Base-by-base conservation (phyloP, 2,329 filamentous ascomycete genomes). In the Helotiales sp. region DNA sequence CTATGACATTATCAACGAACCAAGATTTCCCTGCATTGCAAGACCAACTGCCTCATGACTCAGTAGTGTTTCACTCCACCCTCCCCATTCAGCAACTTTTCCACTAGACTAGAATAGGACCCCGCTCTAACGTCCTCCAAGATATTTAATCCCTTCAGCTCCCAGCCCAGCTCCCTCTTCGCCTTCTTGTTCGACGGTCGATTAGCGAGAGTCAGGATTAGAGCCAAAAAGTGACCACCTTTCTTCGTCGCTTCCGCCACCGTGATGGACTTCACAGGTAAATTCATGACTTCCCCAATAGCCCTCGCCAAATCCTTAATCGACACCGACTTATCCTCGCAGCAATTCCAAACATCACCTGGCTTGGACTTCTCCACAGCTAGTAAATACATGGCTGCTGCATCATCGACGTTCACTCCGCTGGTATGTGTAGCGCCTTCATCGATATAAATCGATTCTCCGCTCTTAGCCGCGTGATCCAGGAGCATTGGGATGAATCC, bases 361-460 rank as follows among this genome's bases (percentile, higher is more conserved):
- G 76, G 69, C 24, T 72, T 69, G 1, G 72, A 78, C n/a, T 77
- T 78, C 66, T 80, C 73, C 0, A 77, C 74, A 0, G 77, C 78
- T 0, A 80, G 75, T 8, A 83, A 71, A 63, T 80, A 82, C 24
- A 82, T 68, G 2, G 75, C 66, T 6, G 81, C 82, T 4, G 79
- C 80, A 71, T 84, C 82, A 32, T 82, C 79, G 1, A 83, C 78
- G 66, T 84, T 78, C 17, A 81, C 77, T 0, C 71, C 72, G 2
- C 76, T 74, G 6, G 75, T 78, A n/a, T 68, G 61, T 10, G 63
- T 68, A 2, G 69, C 64, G 3, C 79, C 79, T 7, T 74, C 73
- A 52, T 77, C 72, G 69, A 82, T 66, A 63, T 77, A 74, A 5
- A 70, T 55, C 1, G 75, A 71, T 37, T 73, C 70, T 6, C 80